Conservation (phyloP, 495 filamentous ascomycete genomes). For the Podospora tetraspora region DNA sequence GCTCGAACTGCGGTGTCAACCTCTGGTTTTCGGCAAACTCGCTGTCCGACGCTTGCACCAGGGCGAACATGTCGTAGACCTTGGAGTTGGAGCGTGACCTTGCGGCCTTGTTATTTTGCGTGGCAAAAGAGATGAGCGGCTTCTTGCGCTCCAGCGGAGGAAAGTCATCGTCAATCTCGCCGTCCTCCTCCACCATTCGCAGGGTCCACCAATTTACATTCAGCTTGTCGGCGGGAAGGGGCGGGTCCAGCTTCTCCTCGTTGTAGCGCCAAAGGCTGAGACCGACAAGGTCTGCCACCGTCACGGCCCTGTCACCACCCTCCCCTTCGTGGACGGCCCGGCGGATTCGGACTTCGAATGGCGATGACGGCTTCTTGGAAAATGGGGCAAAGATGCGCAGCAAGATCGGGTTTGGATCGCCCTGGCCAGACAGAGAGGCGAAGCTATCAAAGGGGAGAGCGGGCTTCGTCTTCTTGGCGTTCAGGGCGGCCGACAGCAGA, state of each 20-base stretch:
- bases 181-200: constrained; percentile 81
- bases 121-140: constrained; percentile 78
- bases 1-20: constrained; percentile 64
- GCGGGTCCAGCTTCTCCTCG: constrained; percentile 72
- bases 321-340: constrained; percentile 70
- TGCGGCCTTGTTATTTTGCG: constrained; percentile 71
- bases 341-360: constrained; percentile 72
- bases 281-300: constrained; percentile 86
- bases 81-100: constrained; percentile 71
- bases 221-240: constrained; percentile 60
- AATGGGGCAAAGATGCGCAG: constrained; percentile 87
- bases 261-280: constrained; percentile 80
- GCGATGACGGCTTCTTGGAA: constrained; percentile 61
- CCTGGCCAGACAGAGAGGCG: constrained; percentile 79
- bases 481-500: constrained; percentile 60
- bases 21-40: constrained; percentile 75
- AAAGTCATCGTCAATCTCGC: constrained; percentile 94
- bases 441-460: constrained; percentile 80
- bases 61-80: constrained; percentile 87
- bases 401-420: constrained; percentile 72
- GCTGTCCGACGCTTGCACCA: constrained; percentile 72
- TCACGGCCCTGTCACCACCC: constrained; percentile 57
- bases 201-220: constrained; percentile 91
- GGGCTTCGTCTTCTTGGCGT: constrained; percentile 72
- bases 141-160: constrained; percentile 75